Conservation (phyloP, 768 basidiomycete genomes). For the Calocybe cyanea region DNA sequence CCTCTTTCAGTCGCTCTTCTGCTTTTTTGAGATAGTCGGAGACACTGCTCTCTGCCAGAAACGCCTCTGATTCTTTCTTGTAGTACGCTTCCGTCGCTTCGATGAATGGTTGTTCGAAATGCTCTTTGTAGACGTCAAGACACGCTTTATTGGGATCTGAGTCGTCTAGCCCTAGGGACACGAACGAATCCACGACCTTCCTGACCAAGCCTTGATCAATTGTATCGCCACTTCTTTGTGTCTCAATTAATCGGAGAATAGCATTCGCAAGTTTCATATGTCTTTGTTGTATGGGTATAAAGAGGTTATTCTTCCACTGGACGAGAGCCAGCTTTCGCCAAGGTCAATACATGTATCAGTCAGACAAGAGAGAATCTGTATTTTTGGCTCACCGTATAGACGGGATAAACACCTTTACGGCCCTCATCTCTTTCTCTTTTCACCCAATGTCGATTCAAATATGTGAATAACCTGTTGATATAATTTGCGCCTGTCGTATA, state of each 20-base stretch:
- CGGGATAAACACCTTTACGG: constrained; percentile 88
- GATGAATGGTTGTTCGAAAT: constrained; percentile 89
- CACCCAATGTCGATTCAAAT: constrained; percentile 99
- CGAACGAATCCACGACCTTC: constrained; percentile 92
- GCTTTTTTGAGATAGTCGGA: constrained; percentile 96
- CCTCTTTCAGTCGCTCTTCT: constrained; percentile 87
- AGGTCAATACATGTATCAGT: constrained; percentile 1
- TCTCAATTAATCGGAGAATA: constrained; percentile 85
- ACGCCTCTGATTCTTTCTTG: constrained; percentile 85
- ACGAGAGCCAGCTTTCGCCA: constrained; percentile 80
- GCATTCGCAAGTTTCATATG: constrained; percentile 82
- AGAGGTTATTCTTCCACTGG: constrained; percentile 93
- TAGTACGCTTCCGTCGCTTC: constrained; percentile 88
- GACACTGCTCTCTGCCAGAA: constrained; percentile 83
- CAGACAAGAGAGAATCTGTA: not conserved
- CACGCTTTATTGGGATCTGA: constrained; percentile 88
- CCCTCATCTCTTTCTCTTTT: constrained; percentile 98
- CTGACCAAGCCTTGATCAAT: constrained; percentile 93
- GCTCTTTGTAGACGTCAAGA: constrained; percentile 88
- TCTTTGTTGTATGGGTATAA: constrained; percentile 81
- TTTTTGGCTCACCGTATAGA: constrained; percentile 76
- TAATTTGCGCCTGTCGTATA: constrained; percentile 98
- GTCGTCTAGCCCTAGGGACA: constrained; percentile 93
- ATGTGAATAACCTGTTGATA: constrained; percentile 95
- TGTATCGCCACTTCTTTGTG: constrained; percentile 89